Base-by-base conservation (phyloP, 768 basidiomycete genomes). In the Collybiopsis confluens region DNA sequence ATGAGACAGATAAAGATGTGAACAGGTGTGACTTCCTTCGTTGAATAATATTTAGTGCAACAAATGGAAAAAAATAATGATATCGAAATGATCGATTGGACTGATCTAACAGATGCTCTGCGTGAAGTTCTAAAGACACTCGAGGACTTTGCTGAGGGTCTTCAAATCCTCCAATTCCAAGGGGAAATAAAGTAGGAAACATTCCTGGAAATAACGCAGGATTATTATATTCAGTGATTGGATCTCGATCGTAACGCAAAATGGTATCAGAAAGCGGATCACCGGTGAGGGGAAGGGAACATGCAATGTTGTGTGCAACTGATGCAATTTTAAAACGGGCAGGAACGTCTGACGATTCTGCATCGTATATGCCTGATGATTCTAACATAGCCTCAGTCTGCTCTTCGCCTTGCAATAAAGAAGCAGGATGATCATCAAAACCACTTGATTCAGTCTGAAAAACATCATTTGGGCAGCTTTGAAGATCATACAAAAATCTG, bases 1-100 rank as follows among this genome's bases (percentile, higher is more conserved):
- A 44, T 44, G 4, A 8, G 9, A 44, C 43, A 6, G 43, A 23
- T 4, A 44, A 23, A 4, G 20, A 23, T 5, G 58, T 54, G 16
- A 51, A 41, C 11, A 36, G 53, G 6, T 54, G 52, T 4, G 56
- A 52, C 26, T 44, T 45, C 3, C 55, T 49, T 9, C 52, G 30
- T 50, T 57, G 48, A 15, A 57, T 43, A 4, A 62, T 44, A 48
- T 59, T 59, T 16, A 55, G 45, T 45, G 56, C 54, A 8, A 58
- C 55, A 40, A 62, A 59, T 1, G 37, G 16, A 26, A 54, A 62
- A 1, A 50, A 50, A 8, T 54, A 11, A 53, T 62, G 61, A 5
- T 41, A 54, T 40, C 57, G 55, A 30, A 62, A 59, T 4, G 50
- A 45, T n/a, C 42, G 35, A 26, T 56, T 56, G 3, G 46, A 35